Evolutionary conservation across 2,329 filamentous ascomycete species (phyloP).

Genomic region (Penicillium sclerotiorum): DNA sequence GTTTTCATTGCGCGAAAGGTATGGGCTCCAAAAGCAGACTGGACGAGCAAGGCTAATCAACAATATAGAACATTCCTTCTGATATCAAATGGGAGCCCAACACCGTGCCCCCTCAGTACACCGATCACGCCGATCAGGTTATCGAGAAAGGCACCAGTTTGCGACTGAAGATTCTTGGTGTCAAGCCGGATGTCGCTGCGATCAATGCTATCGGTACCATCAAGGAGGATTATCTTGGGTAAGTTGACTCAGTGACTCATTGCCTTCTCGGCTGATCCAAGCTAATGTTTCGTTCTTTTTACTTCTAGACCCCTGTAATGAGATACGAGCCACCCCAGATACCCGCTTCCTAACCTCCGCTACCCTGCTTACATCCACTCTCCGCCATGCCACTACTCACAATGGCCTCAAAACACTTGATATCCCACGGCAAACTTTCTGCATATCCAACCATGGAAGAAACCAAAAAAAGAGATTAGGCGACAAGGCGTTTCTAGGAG

Average conservation of each 20-base stretch:
- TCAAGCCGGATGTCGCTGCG: slow-evolving; percentile 87
- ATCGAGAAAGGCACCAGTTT: slow-evolving; percentile 94
- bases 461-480: slow-evolving; percentile 3
- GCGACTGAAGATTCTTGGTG: slow-evolving; percentile 90
- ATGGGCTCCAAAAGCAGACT: slow-evolving; percentile 38
- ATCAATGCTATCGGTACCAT: slow-evolving; percentile 98
- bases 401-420: not conserved
- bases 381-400: slow-evolving; percentile 17
- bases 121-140: slow-evolving; percentile 88
- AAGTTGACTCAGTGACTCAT: slow-evolving; percentile 14
- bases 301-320: slow-evolving; percentile 34
- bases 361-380: slow-evolving; percentile 6
- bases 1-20: slow-evolving; percentile 68
- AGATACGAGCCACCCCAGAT: slow-evolving; percentile 26
- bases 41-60: slow-evolving; percentile 16
- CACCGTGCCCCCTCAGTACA: slow-evolving; percentile 94
- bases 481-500: not conserved
- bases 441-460: not conserved
- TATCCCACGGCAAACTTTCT: not conserved
- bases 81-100: slow-evolving; percentile 95
- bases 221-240: slow-evolving; percentile 68
- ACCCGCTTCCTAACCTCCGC: slow-evolving; percentile 12
- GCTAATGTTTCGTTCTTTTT: slow-evolving; percentile 14
- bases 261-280: not conserved
- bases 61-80: slow-evolving; percentile 66